phyloP scores from a whole-genome alignment of 306 rosid genomes.

The Prunus davidiana region DNA sequence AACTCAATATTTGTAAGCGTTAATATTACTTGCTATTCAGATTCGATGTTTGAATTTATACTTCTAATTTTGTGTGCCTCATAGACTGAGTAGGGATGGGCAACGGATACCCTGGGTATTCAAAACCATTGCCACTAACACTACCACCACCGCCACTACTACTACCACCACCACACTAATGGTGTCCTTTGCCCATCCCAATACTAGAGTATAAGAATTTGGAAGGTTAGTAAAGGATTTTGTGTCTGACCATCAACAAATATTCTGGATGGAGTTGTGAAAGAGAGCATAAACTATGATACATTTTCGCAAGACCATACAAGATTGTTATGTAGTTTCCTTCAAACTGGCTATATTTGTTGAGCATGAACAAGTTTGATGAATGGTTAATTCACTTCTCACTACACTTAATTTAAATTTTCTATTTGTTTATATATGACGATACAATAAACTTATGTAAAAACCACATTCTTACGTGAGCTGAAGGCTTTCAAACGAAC shows the following conservation, averaged over 20 bases:
- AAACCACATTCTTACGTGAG: neutral
- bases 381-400: neutral
- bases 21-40: neutral
- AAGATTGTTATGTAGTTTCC: neutral
- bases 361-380: neutral
- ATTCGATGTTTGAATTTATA: neutral
- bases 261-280: neutral
- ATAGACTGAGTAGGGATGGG: neutral
- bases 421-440: neutral
- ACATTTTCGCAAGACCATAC: neutral
- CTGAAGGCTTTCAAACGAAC: neutral
- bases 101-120: too few species aligned
- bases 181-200: neutral
- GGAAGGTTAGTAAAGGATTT: neutral
- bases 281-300: neutral
- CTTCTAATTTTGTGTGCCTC: neutral
- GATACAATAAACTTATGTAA: neutral
- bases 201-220: neutral
- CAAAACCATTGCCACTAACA: too few species aligned
- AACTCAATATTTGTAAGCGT: neutral
- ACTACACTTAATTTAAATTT: too few species aligned
- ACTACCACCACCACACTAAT: too few species aligned
- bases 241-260: neutral
- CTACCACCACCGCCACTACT: too few species aligned
- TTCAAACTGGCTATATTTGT: neutral